Evolutionary conservation across 345 rosid species (phyloP).

Genomic region (Eucalyptus curtisii): DNA sequence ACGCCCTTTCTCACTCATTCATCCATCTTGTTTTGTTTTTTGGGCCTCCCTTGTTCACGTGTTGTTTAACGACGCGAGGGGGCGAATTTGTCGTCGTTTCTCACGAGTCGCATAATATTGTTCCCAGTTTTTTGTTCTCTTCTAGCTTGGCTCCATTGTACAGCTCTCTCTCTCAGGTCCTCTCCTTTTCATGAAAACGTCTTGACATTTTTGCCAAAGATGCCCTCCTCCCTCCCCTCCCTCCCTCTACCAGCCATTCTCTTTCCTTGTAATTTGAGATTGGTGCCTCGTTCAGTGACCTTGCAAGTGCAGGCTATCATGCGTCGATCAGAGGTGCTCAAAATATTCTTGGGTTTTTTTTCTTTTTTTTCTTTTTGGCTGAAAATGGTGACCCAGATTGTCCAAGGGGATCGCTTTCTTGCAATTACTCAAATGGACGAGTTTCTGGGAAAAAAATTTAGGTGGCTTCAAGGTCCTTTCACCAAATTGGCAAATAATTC

Average conservation of each 20-base stretch:
- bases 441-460: background rate
- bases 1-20: conserved; percentile 7
- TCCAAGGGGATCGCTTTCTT: background rate
- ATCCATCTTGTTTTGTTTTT: background rate
- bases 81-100: conserved; percentile 11
- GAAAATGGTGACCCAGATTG: background rate
- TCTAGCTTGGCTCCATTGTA: background rate
- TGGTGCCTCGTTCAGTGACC: background rate
- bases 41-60: conserved; percentile 19
- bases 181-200: background rate
- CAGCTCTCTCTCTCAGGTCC: background rate
- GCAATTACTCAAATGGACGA: background rate
- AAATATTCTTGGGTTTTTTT: background rate
- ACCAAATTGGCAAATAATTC: conserved; percentile 7
- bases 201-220: background rate
- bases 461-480: conserved; percentile 9
- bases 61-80: conserved; percentile 1
- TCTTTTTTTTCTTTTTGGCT: background rate
- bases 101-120: conserved; percentile 23
- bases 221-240: background rate
- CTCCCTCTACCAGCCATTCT: background rate
- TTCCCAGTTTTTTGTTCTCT: background rate
- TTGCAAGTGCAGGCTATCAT: background rate
- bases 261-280: background rate
- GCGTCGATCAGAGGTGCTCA: background rate